A percentile compares a stretch with the other conserved stretches of the same genome.
Evolutionary conservation across 305 asterid species (phyloP).

Genomic region (Fraxinus dipetala): DNA sequence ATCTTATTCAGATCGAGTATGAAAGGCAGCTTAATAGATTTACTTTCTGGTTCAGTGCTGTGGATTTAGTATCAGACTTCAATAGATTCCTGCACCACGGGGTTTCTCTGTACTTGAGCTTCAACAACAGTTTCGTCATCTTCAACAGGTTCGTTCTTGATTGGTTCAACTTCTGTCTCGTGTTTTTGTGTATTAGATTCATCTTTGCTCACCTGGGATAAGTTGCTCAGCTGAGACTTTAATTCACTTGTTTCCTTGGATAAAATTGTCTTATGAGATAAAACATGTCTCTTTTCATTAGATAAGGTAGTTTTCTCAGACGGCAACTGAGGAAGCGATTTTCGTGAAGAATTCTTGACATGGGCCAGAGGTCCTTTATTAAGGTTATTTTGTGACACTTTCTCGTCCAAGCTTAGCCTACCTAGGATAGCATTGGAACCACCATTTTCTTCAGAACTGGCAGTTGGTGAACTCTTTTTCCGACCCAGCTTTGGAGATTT

Average conservation of each 20-base stretch:
- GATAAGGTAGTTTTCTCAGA: conserved; percentile 53
- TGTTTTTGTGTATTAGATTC: conserved; percentile 26
- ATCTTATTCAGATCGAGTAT: conserved; percentile 26
- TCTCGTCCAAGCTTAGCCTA: conserved; percentile 75
- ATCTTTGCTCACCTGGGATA: conserved; percentile 30
- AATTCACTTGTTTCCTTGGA: conserved; percentile 41
- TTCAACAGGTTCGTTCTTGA: conserved; percentile 22
- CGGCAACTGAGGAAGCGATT: conserved; percentile 79
- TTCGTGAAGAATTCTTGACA: conserved; percentile 60
- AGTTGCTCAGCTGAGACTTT: conserved; percentile 17
- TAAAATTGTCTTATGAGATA: conserved; percentile 32
- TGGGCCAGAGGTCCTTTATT: conserved; percentile 38
- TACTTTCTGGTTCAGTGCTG: conserved; percentile 16
- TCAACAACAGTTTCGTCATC: conserved; percentile 19
- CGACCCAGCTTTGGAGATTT: conserved; percentile 96
- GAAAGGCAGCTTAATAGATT: conserved; percentile 4
- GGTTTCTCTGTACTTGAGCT: conserved; percentile 28
- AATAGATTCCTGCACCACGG: conserved; percentile 32
- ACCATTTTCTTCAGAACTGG: conserved; percentile 41
- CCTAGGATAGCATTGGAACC: conserved; percentile 31
- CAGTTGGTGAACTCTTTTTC: conserved; percentile 45
- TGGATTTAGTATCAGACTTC: conserved; percentile 33
- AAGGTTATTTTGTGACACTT: conserved; percentile 36
- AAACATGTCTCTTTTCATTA: conserved; percentile 38
- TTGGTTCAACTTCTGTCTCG: conserved; percentile 26